Base-by-base conservation (phyloP, 495 filamentous ascomycete species). In the Penicillium silybi region DNA sequence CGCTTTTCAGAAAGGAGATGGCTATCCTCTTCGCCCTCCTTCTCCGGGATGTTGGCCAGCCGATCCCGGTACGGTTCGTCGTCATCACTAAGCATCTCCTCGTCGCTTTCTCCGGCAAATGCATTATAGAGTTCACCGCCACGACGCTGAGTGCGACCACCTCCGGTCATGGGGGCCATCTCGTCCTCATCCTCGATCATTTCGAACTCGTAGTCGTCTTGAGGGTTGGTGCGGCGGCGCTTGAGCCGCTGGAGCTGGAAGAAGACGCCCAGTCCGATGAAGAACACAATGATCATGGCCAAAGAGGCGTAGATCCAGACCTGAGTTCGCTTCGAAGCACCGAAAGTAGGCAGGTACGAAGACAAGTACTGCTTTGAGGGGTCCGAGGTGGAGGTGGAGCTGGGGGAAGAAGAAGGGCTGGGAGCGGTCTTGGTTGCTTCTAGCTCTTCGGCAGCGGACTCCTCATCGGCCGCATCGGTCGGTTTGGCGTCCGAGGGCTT, bases 171-270 rank as follows among this genome's bases (percentile, higher is more conserved):
- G 8, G 77, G 81, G 32, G 81, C 88, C 34, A 83, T 77, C 13
- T 81, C 83, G 57, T 96, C 93, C 8, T 90, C 85, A 56, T 92
- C 84, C 54, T 91, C 84, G 25, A 98, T 80, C 59, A 95, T 82
- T 66, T 96, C 92, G 56, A 98, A 98, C 57, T 96, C 92, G 61
- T 97, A 98, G 67, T 90, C 85, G 59, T 93, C 88, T 37, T 88
- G 83, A 22, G 81, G 73, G 69, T 85, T 87, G 64, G 86, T 88
- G 44, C 84, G 81, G 32, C 85, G 76, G 34, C 87, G 83, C 70
- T 86, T 89, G 54, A 87, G 82, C 29, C 90, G 85, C 41, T 89
- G 84, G 15, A 91, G 72, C 59, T 80, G 87, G 58, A 95, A 78
- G 73, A 93, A 97, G 27, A 85, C 71, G 35, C 84, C 90, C 6